Base-by-base conservation (phyloP, 106 monocot genomes). In the Acorus calamus region DNA sequence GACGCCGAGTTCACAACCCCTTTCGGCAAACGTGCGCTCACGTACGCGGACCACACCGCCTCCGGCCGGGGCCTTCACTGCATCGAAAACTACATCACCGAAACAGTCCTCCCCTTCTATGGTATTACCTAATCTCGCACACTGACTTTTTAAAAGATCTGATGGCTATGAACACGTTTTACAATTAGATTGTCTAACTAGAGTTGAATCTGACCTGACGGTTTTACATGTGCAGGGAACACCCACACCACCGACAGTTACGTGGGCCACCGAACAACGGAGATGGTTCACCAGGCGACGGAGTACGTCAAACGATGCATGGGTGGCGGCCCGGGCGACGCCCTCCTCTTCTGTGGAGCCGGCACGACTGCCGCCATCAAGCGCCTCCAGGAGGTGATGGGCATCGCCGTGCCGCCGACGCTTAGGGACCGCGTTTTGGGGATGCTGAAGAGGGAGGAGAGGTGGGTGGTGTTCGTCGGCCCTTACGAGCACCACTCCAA, bases 401-500 rank as follows among this genome's bases (percentile, higher is more conserved):
- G 83, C 5, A 63, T 83, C n/a, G 59, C 83, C 1, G 57, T 81
- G 8, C 60, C 81, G 13, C 64, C 73, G 9, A 69, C 8, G 1
- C n/a, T 73, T 50, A 62, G 76, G 11, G 58, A 59, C 6, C 49
- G 54, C 3, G 7, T 77, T 5, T 2, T 70, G 57, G 8, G 55
- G 55, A 44, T 2, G 43, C 11, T 77, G 3, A 59, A 5, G 51
- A 70, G 74, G 0, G 77, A 77, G 43, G 79, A 84, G 69, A 56
- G 75, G 50, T 83, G 83, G 83, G 83, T 83, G 0, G 83, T 78
- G 5, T 83, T 83, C n/a, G 42, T 83, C 4, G 83, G 83, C 7
- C 83, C 83, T 0, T 64, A 64, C 44, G 83, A 83, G 71, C 83
- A 83, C 68, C 83, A 83, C 55, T 83, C 83, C 42, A 83, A 83